These are phyloP conservation scores for Aspergillus hortae DNA, from an alignment of 2,329 filamentous ascomycete genomes.

Conservation along the genomic window DNA sequence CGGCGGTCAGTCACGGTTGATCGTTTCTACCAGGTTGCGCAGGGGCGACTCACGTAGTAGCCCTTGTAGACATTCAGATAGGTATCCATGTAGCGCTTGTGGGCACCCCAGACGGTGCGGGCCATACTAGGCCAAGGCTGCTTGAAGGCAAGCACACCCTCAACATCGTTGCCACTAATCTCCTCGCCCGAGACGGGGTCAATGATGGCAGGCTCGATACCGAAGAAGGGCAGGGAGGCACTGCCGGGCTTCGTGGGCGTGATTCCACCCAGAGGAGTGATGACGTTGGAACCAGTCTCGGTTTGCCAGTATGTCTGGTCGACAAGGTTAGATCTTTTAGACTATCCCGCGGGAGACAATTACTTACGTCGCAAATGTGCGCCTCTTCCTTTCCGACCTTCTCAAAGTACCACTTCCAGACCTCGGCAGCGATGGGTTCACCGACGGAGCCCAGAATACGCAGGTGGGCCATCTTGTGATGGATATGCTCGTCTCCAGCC, in stretches of 20 bases:
- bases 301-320: constrained; percentile 98
- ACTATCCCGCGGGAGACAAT: not conserved
- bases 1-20: constrained; percentile 8
- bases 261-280: constrained; percentile 85
- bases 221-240: constrained; percentile 95
- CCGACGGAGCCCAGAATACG: constrained; percentile 91
- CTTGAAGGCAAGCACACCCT: constrained; percentile 95
- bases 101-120: constrained; percentile 93
- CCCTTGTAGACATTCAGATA: constrained; percentile 97
- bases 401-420: constrained; percentile 99
- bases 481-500: constrained; percentile 88
- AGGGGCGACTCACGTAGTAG: constrained; percentile 74
- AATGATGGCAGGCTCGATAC: constrained; percentile 95
- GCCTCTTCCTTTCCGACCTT: constrained; percentile 88
- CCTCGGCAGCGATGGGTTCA: constrained; percentile 94
- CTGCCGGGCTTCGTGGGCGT: constrained; percentile 96
- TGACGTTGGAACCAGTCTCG: constrained; percentile 94
- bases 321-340: constrained; percentile 7
- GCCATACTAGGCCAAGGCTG: constrained; percentile 98
- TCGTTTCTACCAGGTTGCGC: too few relatives aligned
- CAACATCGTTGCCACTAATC: constrained; percentile 91
- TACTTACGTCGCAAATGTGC: constrained; percentile 87
- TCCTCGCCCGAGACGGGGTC: constrained; percentile 94
- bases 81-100: constrained; percentile 98
- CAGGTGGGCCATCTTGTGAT: constrained; percentile 82